Base-by-base conservation (phyloP, 352 stramenopile species). In the Pythium oligandrum region DNA sequence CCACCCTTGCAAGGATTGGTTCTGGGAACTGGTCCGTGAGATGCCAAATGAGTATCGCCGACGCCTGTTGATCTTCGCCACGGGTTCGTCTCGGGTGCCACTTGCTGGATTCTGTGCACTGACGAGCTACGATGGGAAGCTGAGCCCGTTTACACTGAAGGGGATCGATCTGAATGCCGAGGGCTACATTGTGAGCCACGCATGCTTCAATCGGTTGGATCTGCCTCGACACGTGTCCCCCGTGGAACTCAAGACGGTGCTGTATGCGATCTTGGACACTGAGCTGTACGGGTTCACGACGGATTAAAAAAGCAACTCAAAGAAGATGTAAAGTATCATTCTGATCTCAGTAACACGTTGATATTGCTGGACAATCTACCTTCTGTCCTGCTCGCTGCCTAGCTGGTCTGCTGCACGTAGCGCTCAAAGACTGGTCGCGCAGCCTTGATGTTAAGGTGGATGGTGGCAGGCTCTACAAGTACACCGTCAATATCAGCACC, bases 391-490 rank as follows among this genome's bases (percentile, higher is more conserved):
- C 17, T 26, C 0, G 17, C 17, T 26, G 17, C 44, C 44, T 88
- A 91, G 50, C 78, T 90, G 5, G 82, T 96, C 66, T 98, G 87
- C 60, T 96, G 90, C 62, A 99, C 95, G 61, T 98, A 98, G 57
- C 91, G 78, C 70, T 99, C 95, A 71, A 99, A 98, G 61, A 98
- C 88, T 38, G 86, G 86, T 48, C 88, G 85, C 2, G 96, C 96
- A 40, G 96, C 93, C 68, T 98, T 96, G 73, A 99, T 98, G 69
- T 99, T 99, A 42, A 98, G 68, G 51, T 98, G 83, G 51, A 96
- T 98, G 36, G 93, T 95, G n/a, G 93, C 88, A 3, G 93, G 96
- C 45, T 98, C 81, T 91, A 51, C 39, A 57, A 35, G 37, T 3
- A 37, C 33, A 47, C 9, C n/a, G 3, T 51, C 30, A 43, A 51